phyloP scores from a whole-genome alignment of 2,329 filamentous ascomycete species.

The Chaetothyriales sp. region DNA sequence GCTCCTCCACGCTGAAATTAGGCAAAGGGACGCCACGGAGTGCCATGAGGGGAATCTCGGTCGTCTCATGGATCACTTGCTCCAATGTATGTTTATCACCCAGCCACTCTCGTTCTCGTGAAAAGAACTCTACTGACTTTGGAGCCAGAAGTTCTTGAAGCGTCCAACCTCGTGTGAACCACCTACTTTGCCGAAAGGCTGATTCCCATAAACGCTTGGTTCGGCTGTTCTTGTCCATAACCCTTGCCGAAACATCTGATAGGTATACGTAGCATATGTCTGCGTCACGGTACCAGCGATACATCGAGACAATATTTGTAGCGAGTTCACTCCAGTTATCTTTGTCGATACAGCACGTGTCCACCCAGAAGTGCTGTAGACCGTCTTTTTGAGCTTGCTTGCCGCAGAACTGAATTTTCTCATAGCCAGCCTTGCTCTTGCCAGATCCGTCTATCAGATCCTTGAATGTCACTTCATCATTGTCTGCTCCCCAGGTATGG shows the following conservation, averaged over 20 bases:
- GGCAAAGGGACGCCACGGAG: constrained; percentile 12
- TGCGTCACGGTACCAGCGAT: constrained; percentile 13
- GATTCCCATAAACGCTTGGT: constrained; percentile 1
- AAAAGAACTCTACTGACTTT: constrained; percentile 20
- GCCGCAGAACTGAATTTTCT: constrained; percentile 3
- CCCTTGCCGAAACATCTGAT: constrained; percentile 4
- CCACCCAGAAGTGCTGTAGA: constrained; percentile 17
- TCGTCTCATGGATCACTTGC: constrained; percentile 17
- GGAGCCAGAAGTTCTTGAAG: constrained; percentile 20
- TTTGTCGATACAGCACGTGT: constrained; percentile 19
- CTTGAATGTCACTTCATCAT: constrained; percentile 16
- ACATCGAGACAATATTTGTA: constrained; percentile 16
- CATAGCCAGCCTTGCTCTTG: neutral
- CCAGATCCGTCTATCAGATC: constrained; percentile 6
- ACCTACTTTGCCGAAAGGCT: constrained; percentile 7
- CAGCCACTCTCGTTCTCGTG: constrained; percentile 11
- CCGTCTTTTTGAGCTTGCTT: constrained; percentile 1
- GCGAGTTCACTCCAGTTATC: constrained; percentile 10
- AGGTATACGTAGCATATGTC: constrained; percentile 1
- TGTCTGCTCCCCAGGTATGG: constrained; percentile 15
- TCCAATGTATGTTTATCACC: constrained; percentile 18
- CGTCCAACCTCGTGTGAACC: constrained; percentile 18
- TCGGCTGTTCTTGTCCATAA: neutral
- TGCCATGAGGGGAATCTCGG: constrained; percentile 11
- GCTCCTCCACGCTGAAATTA: constrained; percentile 15